A percentile compares a stretch with the other conserved stretches of the same genome.
Evolutionary conservation across 352 stramenopile genomes (phyloP).

Genomic region (Paralagenidium karlingii): DNA sequence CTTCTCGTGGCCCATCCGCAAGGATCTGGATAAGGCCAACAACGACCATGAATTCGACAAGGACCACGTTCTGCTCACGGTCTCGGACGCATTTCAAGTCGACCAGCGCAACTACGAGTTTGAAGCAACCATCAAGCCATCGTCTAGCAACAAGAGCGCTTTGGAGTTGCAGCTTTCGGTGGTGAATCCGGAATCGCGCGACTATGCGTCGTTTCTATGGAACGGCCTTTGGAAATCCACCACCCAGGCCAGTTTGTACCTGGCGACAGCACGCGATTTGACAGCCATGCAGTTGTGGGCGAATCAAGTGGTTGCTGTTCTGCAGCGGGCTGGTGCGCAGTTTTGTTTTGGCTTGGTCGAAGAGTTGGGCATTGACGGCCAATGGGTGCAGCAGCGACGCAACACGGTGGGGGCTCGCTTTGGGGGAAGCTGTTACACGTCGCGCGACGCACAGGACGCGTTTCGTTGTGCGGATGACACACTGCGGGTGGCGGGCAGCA

Average conservation of each 20-base stretch:
- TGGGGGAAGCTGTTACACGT: conserved; percentile 56
- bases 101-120: conserved; percentile 42
- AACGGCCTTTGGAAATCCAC: conserved; percentile 1
- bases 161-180: conserved; percentile 31
- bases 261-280: conserved; percentile 1
- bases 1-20: conserved; percentile 1
- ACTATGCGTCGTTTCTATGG: conserved; percentile 6
- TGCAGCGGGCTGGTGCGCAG: conserved; percentile 23
- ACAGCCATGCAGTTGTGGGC: conserved; percentile 3
- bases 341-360: too few relatives aligned
- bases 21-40: too few relatives aligned
- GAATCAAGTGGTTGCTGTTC: conserved; percentile 4
- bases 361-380: conserved; percentile 15
- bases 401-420: conserved; percentile 41
- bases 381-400: conserved; percentile 25
- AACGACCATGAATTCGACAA: too few relatives aligned
- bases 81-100: too few relatives aligned
- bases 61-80: too few relatives aligned
- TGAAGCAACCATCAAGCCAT: conserved; percentile 38
- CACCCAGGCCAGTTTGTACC: conserved; percentile 3
- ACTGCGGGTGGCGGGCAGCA: conserved; percentile 39
- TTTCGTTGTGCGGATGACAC: conserved; percentile 49
- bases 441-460: conserved; percentile 16
- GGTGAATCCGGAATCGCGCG: conserved; percentile 19
- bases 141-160: conserved; percentile 15